phyloP scores from a whole-genome alignment of 192 early-diverging fungal species.

The Linnemannia hyalina region DNA sequence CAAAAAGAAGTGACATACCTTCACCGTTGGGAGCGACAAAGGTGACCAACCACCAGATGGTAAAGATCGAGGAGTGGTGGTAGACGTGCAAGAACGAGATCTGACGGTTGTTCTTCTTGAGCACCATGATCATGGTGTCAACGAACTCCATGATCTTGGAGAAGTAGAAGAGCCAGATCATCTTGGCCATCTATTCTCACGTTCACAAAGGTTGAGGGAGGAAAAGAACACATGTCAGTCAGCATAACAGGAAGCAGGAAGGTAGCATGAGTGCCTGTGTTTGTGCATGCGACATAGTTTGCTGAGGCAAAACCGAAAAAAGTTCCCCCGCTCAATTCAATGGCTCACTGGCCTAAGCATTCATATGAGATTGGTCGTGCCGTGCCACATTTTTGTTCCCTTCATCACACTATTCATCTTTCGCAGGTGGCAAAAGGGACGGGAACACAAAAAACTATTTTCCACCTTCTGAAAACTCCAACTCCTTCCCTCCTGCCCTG shows the following conservation, averaged over 20 bases:
- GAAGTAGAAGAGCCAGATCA: slow-evolving; percentile 75
- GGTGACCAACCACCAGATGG: slow-evolving; percentile 73
- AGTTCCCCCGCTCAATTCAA: not conserved
- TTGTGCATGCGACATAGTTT: not conserved
- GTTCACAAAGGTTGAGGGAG: not conserved
- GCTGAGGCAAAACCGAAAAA: not conserved
- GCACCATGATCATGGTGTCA: slow-evolving; percentile 76
- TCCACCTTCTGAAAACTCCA: not conserved
- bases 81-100: slow-evolving; percentile 77
- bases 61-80: slow-evolving; percentile 74
- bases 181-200: slow-evolving; percentile 69
- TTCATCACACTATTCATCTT: not conserved
- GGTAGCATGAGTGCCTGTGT: not conserved
- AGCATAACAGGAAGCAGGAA: not conserved
- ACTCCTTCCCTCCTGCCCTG: no score
- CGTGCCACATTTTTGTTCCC: not conserved
- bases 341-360: not conserved
- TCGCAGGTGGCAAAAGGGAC: not conserved
- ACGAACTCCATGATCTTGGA: slow-evolving; percentile 75
- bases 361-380: not conserved
- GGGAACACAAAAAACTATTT: not conserved
- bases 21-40: slow-evolving; percentile 71
- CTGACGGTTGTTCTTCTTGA: slow-evolving; percentile 78
- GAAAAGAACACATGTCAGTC: not conserved
- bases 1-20: slow-evolving; percentile 29